Evolutionary conservation across 2,329 filamentous ascomycete genomes (phyloP), one percentile per base, ranked within the genome.

Genomic region (Fusarium sp.): DNA sequence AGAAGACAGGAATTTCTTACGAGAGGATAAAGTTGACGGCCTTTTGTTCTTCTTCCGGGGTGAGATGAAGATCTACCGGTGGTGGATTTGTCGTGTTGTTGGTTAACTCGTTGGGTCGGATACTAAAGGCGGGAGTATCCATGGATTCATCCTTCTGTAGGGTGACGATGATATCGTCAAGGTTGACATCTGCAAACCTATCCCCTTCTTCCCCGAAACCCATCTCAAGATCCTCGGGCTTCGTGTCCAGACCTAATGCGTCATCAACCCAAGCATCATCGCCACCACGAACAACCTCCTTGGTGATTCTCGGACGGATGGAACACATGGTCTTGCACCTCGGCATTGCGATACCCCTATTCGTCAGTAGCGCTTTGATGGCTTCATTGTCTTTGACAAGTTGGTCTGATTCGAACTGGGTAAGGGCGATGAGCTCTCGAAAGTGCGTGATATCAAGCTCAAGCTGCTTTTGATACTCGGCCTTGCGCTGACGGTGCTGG

Each of bases 401-500:
- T 5, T 56, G 59, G 4, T 67, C 61, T 2, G 74, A 69, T 38
- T 83, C 80, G 13, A 70, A 67, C 66, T 82, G 76, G 1, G 76
- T 71, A 14, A 70, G 70, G 35, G 77, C 73, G 55, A 85, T 80
- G 61, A 79, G 70, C 46, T 81, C 78, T 11, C 82, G 78, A 51
- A 83, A 76, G 59, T 76, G 74, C 13, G 76, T 74, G 15, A 82
- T 72, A 63, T 85, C 82, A 57, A 78, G 72, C 73, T 85, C 83
- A 27, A 85, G 79, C 72, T 84, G 75, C 66, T 79, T 80, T 60
- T 81, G 77, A 67, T 85, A 83, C 68, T 84, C 80, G 46, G 80
- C 81, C 66, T 84, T 85, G 66, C 83, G 80, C 69, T 82, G 79
- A 14, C 83, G 81, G 64, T 85, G 83, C 68, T 84, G 78, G 33